Percentiles rank a stretch among this genome's conserved stretches.
Evolutionary conservation across 2,329 filamentous ascomycete genomes (phyloP).

Genomic region (Endothia cerciana): DNA sequence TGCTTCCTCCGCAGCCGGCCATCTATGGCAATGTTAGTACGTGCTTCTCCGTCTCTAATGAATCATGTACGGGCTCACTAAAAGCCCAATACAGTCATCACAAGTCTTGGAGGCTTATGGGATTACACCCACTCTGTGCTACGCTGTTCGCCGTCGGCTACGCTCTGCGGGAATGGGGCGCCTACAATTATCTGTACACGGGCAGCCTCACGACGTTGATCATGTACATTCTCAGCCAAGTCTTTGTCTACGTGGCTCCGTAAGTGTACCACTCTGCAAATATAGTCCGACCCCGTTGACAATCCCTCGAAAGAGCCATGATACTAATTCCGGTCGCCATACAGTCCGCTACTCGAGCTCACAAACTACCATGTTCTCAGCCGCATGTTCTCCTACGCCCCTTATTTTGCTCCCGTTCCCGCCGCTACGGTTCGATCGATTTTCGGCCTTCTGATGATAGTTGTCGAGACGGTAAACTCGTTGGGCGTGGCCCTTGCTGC

Average conservation of each 20-base stretch:
- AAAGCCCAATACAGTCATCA: conserved; percentile 46
- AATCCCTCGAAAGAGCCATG: not conserved
- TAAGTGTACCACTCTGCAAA: conserved; percentile 33
- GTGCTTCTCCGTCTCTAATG: conserved; percentile 20
- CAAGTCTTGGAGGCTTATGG: conserved; percentile 54
- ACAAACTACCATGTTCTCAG: conserved; percentile 61
- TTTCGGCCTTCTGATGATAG: conserved; percentile 45
- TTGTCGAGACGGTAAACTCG: conserved; percentile 54
- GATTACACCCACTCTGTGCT: conserved; percentile 55
- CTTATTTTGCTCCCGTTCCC: conserved; percentile 53
- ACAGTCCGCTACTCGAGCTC: conserved; percentile 50
- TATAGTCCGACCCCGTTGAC: too few relatives aligned
- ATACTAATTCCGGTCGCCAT: not conserved
- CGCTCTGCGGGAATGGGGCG: conserved; percentile 54
- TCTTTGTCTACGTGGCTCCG: conserved; percentile 46
- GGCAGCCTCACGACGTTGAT: conserved; percentile 33
- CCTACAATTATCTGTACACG: conserved; percentile 49
- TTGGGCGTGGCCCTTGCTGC: conserved; percentile 53
- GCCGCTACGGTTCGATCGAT: conserved; percentile 43
- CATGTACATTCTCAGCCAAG: conserved; percentile 38
- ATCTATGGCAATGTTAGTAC: conserved; percentile 57
- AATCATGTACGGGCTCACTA: not conserved
- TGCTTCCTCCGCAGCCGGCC: conserved; percentile 47
- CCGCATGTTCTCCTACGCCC: conserved; percentile 59
- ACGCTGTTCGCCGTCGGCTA: conserved; percentile 58